These are phyloP conservation scores for Apiospora kogelbergensis DNA, from an alignment of 2,329 filamentous ascomycete species.

Conservation along the genomic window DNA sequence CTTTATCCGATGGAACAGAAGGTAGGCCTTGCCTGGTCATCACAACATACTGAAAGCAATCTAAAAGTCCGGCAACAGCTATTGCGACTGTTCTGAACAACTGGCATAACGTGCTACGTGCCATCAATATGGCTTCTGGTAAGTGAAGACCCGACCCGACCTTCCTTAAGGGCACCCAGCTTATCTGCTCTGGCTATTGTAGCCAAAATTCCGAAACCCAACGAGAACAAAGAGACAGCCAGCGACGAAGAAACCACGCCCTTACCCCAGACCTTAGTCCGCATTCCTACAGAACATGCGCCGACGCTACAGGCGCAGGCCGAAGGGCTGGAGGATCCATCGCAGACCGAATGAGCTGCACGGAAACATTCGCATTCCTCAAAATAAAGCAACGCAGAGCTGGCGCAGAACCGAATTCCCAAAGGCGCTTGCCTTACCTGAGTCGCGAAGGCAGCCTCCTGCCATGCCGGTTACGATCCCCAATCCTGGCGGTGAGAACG, in stretches of 20 bases:
- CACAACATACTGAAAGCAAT: background rate
- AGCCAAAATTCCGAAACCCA: conserved; percentile 71
- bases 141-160: conserved; percentile 30
- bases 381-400: background rate
- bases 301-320: conserved; percentile 60
- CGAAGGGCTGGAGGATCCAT: conserved; percentile 37
- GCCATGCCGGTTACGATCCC: background rate
- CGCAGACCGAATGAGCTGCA: conserved; percentile 8
- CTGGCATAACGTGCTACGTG: conserved; percentile 83
- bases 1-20: conserved; percentile 79
- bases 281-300: conserved; percentile 80
- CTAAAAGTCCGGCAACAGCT: conserved; percentile 46
- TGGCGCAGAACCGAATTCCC: background rate
- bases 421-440: background rate
- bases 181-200: background rate
- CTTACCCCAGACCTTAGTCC: conserved; percentile 79
- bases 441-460: background rate
- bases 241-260: conserved; percentile 31
- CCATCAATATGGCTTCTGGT: conserved; percentile 86
- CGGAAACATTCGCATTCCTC: background rate
- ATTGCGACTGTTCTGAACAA: conserved; percentile 84
- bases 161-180: background rate
- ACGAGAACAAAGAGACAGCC: conserved; percentile 33
- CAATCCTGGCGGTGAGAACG: background rate
- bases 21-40: conserved; percentile 43